Evolutionary conservation across 495 filamentous ascomycete genomes (phyloP).

Genomic region (Annulohypoxylon bovei): DNA sequence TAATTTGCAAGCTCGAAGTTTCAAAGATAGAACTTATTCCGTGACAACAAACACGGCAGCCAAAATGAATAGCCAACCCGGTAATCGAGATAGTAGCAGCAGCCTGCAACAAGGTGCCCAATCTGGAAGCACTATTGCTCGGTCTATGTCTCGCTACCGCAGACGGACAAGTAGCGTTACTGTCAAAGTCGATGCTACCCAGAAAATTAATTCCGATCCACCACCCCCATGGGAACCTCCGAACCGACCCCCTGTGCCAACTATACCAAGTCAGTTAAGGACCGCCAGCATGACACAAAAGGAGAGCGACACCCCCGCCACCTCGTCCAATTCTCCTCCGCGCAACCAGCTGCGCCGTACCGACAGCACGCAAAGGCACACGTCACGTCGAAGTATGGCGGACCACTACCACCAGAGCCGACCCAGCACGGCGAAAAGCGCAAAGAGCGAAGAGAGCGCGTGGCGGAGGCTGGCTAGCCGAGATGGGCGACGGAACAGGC

Average conservation of each 20-base stretch:
- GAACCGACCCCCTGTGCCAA: slow-evolving; percentile 46
- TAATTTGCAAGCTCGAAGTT: slow-evolving; percentile 20
- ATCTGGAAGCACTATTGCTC: slow-evolving; percentile 52
- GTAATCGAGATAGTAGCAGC: slow-evolving; percentile 15
- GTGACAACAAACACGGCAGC: slow-evolving; percentile 16
- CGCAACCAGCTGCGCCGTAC: slow-evolving; percentile 39
- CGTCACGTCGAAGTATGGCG: slow-evolving; percentile 31
- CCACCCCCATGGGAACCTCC: slow-evolving; percentile 40
- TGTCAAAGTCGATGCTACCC: slow-evolving; percentile 42
- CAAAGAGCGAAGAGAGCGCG: slow-evolving; percentile 34
- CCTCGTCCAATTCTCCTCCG: slow-evolving; percentile 24
- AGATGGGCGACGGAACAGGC: slow-evolving; percentile 34
- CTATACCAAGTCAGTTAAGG: slow-evolving; percentile 38
- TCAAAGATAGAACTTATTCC: slow-evolving; percentile 17
- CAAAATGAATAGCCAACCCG: slow-evolving; percentile 19
- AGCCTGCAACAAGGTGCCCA: slow-evolving; percentile 21
- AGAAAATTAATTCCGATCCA: slow-evolving; percentile 45
- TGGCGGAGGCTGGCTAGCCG: slow-evolving; percentile 35
- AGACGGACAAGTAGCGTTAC: slow-evolving; percentile 47
- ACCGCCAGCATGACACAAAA: slow-evolving; percentile 40
- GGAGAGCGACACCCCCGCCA: slow-evolving; percentile 22
- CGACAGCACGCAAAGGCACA: slow-evolving; percentile 30
- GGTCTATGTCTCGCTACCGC: slow-evolving; percentile 70
- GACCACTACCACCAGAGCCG: slow-evolving; percentile 38
- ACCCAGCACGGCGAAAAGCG: slow-evolving; percentile 37